phyloP scores from a whole-genome alignment of 257 asterid species.

The Haberlea rhodopensis region DNA sequence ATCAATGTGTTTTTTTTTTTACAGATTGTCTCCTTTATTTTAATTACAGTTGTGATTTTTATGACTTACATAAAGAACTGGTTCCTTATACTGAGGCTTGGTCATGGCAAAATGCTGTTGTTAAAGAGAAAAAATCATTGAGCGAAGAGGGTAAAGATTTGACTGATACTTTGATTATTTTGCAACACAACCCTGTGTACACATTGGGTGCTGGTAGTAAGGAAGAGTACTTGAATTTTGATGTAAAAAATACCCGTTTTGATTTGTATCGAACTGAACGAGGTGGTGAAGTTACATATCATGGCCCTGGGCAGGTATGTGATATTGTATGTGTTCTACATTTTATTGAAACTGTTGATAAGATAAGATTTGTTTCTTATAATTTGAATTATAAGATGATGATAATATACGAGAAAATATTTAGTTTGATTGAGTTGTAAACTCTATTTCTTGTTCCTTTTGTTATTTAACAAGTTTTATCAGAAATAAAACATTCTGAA shows the following conservation, averaged over 20 bases:
- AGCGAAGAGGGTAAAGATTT: conserved; percentile 45
- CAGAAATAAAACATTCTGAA: too few species aligned
- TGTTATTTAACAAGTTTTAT: too few species aligned
- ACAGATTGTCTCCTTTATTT: background rate
- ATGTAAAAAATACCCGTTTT: conserved; percentile 50
- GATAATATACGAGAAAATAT: too few species aligned
- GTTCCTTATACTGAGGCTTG: conserved; percentile 80
- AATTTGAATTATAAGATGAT: too few species aligned
- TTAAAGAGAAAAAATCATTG: conserved; percentile 45
- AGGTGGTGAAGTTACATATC: conserved; percentile 96
- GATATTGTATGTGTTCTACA: background rate
- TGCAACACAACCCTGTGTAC: conserved; percentile 89
- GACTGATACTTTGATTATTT: conserved; percentile 58
- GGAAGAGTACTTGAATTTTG: conserved; percentile 62
- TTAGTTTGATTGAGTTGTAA: too few species aligned
- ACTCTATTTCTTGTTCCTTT: too few species aligned
- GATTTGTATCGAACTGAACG: conserved; percentile 77
- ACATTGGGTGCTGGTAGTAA: conserved; percentile 84
- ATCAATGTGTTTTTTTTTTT: background rate
- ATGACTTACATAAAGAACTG: conserved; percentile 59
- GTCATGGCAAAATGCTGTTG: conserved; percentile 83
- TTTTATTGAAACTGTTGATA: too few species aligned
- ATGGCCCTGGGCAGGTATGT: conserved; percentile 95
- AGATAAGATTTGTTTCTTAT: too few species aligned
- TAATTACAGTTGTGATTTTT: conserved; percentile 53